Conservation (phyloP, 2,329 filamentous ascomycete species). For the Penicillium sp. region DNA sequence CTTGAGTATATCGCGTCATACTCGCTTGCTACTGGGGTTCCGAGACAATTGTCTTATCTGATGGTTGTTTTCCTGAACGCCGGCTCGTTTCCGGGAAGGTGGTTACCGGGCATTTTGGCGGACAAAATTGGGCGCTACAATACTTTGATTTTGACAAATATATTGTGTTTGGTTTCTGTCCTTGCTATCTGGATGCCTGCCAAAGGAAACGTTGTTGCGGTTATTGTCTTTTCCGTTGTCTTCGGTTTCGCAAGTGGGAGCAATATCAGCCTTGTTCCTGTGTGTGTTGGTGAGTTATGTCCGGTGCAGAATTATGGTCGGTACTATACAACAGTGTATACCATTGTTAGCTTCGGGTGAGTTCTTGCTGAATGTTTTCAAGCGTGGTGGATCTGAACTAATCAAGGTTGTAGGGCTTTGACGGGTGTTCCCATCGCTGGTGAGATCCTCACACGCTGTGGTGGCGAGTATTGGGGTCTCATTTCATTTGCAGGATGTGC, state of each 20-base stretch:
- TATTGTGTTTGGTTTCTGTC: constrained; percentile 25
- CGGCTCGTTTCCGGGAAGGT: constrained; percentile 31
- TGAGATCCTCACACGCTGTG: constrained; percentile 28
- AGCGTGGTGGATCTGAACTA: not conserved
- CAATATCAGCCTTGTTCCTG: constrained; percentile 40
- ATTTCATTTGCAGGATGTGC: constrained; percentile 19
- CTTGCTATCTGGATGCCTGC: constrained; percentile 31
- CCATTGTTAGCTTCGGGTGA: constrained; percentile 29
- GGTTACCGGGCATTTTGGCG: constrained; percentile 32
- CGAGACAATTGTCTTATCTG: constrained; percentile 26
- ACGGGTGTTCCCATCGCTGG: constrained; percentile 28
- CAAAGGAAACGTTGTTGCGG: constrained; percentile 13
- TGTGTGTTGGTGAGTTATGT: constrained; percentile 50
- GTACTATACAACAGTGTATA: constrained; percentile 38
- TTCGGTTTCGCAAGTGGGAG: constrained; percentile 41
- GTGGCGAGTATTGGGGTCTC: constrained; percentile 28
- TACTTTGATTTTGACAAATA: constrained; percentile 26
- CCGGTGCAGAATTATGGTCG: constrained; percentile 40
- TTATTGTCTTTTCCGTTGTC: constrained; percentile 21
- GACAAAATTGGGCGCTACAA: constrained; percentile 35
- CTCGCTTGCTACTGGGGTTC: constrained; percentile 25
- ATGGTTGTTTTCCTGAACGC: constrained; percentile 34
- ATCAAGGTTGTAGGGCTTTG: constrained; percentile 17
- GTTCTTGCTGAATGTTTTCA: not conserved
- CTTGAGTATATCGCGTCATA: constrained; percentile 37